phyloP scores from a whole-genome alignment of 1,284 basidiomycete species.

The Cerrena zonata region DNA sequence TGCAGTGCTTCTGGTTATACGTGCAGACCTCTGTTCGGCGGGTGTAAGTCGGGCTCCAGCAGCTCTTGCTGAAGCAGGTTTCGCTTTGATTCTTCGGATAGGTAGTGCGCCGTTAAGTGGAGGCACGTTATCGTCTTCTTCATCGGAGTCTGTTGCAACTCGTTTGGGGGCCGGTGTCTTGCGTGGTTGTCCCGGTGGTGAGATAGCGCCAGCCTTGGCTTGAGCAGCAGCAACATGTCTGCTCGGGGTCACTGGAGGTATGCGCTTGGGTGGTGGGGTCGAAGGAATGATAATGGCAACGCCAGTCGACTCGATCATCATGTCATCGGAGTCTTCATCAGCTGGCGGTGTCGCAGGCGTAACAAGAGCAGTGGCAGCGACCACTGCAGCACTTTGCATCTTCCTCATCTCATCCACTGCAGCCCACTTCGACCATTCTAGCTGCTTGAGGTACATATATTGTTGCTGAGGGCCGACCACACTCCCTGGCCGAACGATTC shows the following conservation, averaged over 20 bases:
- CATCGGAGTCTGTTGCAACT: slow-evolving; percentile 55
- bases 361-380: slow-evolving; percentile 45
- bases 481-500: slow-evolving; percentile 91
- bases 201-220: slow-evolving; percentile 61
- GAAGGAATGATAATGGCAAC: slow-evolving; percentile 28
- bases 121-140: slow-evolving; percentile 55
- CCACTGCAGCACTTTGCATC: slow-evolving; percentile 37
- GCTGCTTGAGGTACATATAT: slow-evolving; percentile 93
- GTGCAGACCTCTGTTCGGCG: slow-evolving; percentile 64
- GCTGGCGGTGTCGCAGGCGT: slow-evolving; percentile 79
- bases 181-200: slow-evolving; percentile 76
- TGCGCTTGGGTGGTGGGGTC: slow-evolving; percentile 27
- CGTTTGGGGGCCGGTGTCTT: slow-evolving; percentile 79
- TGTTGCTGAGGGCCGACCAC: slow-evolving; percentile 93
- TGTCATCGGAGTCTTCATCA: slow-evolving; percentile 56
- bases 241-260: slow-evolving; percentile 74
- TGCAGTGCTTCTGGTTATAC: slow-evolving; percentile 68
- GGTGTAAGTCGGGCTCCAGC: slow-evolving; percentile 44
- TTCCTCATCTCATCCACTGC: slow-evolving; percentile 70
- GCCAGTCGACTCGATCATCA: slow-evolving; percentile 29
- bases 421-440: slow-evolving; percentile 92
- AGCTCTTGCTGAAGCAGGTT: slow-evolving; percentile 36
- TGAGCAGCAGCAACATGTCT: slow-evolving; percentile 64
- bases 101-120: slow-evolving; percentile 49
- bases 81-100: slow-evolving; percentile 34